Conservation (phyloP, 192 early-diverging fungal species). For the Coemansia sp. region DNA sequence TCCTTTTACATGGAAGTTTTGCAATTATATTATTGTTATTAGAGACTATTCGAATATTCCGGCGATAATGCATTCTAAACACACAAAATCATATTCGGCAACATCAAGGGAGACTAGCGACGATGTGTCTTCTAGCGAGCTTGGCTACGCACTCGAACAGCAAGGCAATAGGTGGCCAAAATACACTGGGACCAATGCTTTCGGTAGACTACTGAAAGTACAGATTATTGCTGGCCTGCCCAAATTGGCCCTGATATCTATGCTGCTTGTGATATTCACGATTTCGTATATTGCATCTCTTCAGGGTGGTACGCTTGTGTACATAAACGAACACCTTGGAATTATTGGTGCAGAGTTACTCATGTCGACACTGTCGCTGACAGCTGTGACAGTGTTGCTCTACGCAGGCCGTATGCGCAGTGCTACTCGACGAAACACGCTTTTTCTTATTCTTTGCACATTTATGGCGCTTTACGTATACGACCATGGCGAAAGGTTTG, state of each 20-base stretch:
- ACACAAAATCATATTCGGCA: not conserved
- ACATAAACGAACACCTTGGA: constrained; percentile 56
- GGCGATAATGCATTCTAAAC: not conserved
- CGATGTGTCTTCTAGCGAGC: constrained; percentile 1
- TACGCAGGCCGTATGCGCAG: constrained; percentile 40
- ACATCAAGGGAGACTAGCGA: not conserved
- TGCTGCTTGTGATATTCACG: constrained; percentile 3
- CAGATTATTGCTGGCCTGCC: constrained; percentile 4
- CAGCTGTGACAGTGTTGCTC: constrained; percentile 45
- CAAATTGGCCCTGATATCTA: constrained; percentile 8
- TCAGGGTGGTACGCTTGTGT: constrained; percentile 54
- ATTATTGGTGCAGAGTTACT: constrained; percentile 50
- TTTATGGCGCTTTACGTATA: constrained; percentile 48
- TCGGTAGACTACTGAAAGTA: not conserved
- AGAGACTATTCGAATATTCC: not conserved
- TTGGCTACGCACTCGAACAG: not conserved
- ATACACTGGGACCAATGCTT: not conserved
- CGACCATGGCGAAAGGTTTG: constrained; percentile 62
- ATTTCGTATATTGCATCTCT: constrained; percentile 25
- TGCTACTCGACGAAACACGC: constrained; percentile 22
- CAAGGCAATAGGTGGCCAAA: not conserved
- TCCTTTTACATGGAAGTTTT: not conserved
- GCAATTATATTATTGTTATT: not conserved
- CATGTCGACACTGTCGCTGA: constrained; percentile 51
- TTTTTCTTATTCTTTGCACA: constrained; percentile 10